Percentiles rank a stretch among this genome's conserved stretches.
Evolutionary conservation across 805 yeast species (phyloP).

Genomic region (Clavispora asparagi): DNA sequence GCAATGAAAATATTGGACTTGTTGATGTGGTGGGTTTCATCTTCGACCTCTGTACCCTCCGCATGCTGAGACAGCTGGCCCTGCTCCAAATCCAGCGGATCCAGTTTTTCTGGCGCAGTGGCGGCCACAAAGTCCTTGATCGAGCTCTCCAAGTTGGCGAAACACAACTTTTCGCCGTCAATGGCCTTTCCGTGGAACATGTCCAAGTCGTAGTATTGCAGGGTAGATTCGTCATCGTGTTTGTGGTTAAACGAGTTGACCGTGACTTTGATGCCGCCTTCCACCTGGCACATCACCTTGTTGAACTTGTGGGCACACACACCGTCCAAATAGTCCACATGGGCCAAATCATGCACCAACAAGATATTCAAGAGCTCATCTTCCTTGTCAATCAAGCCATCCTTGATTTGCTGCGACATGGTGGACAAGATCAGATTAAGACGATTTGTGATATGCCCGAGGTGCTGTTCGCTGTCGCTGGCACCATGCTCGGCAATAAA

Average conservation of each 20-base stretch:
- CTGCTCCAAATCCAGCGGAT: not conserved
- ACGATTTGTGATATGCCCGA: conserved; percentile 19
- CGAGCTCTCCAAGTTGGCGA: conserved; percentile 81
- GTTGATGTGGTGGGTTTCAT: conserved; percentile 18
- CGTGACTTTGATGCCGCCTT: conserved; percentile 65
- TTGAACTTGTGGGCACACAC: conserved; percentile 52
- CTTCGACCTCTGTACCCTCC: conserved; percentile 7
- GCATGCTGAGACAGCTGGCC: not conserved
- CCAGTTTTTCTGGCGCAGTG: conserved; percentile 15
- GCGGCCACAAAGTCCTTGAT: conserved; percentile 40
- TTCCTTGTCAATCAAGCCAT: conserved; percentile 56
- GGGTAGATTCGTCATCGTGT: conserved; percentile 13
- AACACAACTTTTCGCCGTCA: conserved; percentile 84
- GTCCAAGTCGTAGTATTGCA: conserved; percentile 46
- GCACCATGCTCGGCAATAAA: conserved; percentile 22
- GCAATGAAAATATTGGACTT: conserved; percentile 65
- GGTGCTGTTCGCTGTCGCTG: conserved; percentile 23
- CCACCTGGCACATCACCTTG: conserved; percentile 66
- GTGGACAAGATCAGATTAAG: conserved; percentile 29
- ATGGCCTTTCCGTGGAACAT: conserved; percentile 69
- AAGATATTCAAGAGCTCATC: conserved; percentile 38
- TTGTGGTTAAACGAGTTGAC: conserved; percentile 46
- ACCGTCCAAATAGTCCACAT: conserved; percentile 44
- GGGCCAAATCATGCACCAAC: conserved; percentile 60
- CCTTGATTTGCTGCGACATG: conserved; percentile 39